Conservation (phyloP, 495 filamentous ascomycete genomes). For the Penicillium coprophilum region DNA sequence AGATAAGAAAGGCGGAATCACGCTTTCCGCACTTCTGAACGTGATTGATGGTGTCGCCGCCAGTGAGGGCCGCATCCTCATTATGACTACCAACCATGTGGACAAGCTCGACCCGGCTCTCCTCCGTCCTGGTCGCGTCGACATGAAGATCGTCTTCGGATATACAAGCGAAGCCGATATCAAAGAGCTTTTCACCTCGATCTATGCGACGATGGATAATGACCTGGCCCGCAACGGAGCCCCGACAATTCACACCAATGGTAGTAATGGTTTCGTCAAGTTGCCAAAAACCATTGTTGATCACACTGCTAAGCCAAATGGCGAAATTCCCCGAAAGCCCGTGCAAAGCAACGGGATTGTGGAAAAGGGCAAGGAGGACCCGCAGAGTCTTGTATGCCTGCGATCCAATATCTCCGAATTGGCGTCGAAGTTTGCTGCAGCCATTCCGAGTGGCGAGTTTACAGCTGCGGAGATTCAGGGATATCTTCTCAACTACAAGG, state of each 20-base stretch:
- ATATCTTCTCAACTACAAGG: conserved; percentile 68
- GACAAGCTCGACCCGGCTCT: conserved; percentile 75
- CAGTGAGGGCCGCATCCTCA: conserved; percentile 72
- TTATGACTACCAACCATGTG: conserved; percentile 83
- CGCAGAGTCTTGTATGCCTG: conserved; percentile 12
- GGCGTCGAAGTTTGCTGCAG: conserved; percentile 57
- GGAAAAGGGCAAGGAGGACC: conserved; percentile 4
- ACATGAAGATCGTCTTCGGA: conserved; percentile 69
- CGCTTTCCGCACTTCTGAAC: conserved; percentile 74
- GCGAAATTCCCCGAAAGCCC: not conserved
- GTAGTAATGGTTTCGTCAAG: conserved; percentile 1
- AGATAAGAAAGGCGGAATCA: conserved; percentile 40
- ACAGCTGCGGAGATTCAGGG: conserved; percentile 79
- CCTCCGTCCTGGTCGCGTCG: conserved; percentile 74
- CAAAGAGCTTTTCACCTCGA: conserved; percentile 65
- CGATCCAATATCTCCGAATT: conserved; percentile 37
- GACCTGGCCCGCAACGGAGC: conserved; percentile 19
- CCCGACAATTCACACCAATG: not conserved
- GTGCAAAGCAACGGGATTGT: conserved; percentile 1
- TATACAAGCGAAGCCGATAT: conserved; percentile 64
- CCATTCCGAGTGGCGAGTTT: conserved; percentile 63
- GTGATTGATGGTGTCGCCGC: conserved; percentile 79
- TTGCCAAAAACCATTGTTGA: not conserved
- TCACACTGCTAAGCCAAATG: not conserved
- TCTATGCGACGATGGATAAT: conserved; percentile 54